phyloP scores from a whole-genome alignment of 176 grass and related monocot species.

The Bonia amplexicaulis region DNA sequence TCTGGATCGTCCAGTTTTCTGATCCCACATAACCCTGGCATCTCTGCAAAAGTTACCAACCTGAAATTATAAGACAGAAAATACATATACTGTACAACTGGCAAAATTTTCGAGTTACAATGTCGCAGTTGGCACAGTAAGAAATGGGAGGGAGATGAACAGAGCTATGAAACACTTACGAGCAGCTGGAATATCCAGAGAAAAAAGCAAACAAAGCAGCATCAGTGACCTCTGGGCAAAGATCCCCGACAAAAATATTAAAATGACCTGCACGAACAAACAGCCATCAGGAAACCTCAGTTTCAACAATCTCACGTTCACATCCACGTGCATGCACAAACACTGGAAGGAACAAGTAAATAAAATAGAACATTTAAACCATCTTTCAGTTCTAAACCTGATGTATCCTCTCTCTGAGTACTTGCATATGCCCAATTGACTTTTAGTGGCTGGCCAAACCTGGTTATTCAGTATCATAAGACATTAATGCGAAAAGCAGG shows the following conservation, averaged over 20 bases:
- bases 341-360: slow-evolving; percentile 9
- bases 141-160: not conserved
- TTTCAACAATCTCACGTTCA: slow-evolving; percentile 12
- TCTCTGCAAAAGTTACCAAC: slow-evolving; percentile 56
- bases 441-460: slow-evolving; percentile 92
- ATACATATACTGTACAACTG: slow-evolving; percentile 3
- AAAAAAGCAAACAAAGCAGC: slow-evolving; percentile 87
- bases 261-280: slow-evolving; percentile 62
- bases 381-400: slow-evolving; percentile 54
- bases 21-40: slow-evolving; percentile 99
- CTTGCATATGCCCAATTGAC: slow-evolving; percentile 99
- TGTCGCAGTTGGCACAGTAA: not conserved
- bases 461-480: slow-evolving; percentile 27
- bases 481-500: not conserved
- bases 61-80: slow-evolving; percentile 4
- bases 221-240: slow-evolving; percentile 96
- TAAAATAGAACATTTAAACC: slow-evolving; percentile 10
- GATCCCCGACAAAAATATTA: slow-evolving; percentile 96
- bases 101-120: not conserved
- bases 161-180: slow-evolving; percentile 51
- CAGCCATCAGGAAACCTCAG: slow-evolving; percentile 3
- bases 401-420: slow-evolving; percentile 93
- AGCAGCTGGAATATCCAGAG: slow-evolving; percentile 80
- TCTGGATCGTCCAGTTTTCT: slow-evolving; percentile 91
- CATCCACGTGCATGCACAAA: not conserved